These are phyloP conservation scores for Barnettozyma botsteinii DNA, from an alignment of 805 yeast genomes.

Conservation along the genomic window DNA sequence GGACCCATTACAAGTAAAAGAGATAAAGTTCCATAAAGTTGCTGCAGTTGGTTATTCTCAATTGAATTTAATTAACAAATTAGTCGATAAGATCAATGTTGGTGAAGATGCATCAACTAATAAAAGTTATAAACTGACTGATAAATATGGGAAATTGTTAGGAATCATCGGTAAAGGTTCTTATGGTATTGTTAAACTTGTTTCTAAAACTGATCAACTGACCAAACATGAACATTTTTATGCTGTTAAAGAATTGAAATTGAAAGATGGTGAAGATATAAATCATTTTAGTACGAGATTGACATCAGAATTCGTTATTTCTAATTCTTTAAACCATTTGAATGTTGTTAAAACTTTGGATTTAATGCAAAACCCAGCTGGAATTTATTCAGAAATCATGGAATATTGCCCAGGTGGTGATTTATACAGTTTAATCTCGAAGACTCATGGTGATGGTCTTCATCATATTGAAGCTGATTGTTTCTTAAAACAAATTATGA, in stretches of 20 bases:
- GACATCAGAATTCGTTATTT: slow-evolving; percentile 86
- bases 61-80: slow-evolving; percentile 40
- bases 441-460: slow-evolving; percentile 45
- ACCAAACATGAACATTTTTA: slow-evolving; percentile 69
- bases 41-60: slow-evolving; percentile 48
- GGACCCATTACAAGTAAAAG: background rate
- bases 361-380: slow-evolving; percentile 66
- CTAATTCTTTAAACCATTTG: slow-evolving; percentile 67
- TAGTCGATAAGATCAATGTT: slow-evolving; percentile 42
- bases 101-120: slow-evolving; percentile 19
- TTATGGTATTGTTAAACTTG: slow-evolving; percentile 93
- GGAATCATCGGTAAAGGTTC: slow-evolving; percentile 90
- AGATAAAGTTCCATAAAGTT: slow-evolving; percentile 9
- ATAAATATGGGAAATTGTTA: slow-evolving; percentile 45
- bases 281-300: slow-evolving; percentile 91
- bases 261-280: slow-evolving; percentile 93
- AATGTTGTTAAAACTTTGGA: slow-evolving; percentile 77
- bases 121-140: slow-evolving; percentile 32
- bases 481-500: slow-evolving; percentile 77
- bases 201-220: slow-evolving; percentile 88
- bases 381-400: slow-evolving; percentile 85
- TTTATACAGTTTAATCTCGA: slow-evolving; percentile 52
- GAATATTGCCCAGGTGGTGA: slow-evolving; percentile 92
- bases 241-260: slow-evolving; percentile 94
- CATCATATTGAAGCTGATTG: slow-evolving; percentile 77